Conservation (phyloP, 2,329 filamentous ascomycete genomes). For the Aspergillus brunneoviolaceus region DNA sequence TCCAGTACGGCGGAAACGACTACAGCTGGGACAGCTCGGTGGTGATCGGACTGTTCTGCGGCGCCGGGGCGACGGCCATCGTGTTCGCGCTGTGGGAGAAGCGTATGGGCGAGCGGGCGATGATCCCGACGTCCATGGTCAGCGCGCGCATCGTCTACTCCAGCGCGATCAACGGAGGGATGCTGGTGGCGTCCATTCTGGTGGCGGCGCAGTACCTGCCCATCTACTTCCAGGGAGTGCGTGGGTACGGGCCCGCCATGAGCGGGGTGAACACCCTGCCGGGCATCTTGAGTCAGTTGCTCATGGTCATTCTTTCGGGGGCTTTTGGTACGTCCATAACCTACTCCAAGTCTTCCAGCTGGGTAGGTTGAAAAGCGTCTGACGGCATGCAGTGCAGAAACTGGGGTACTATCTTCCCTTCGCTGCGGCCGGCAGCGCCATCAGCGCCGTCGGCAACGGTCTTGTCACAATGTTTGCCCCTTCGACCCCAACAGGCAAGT, state of each 20-base stretch:
- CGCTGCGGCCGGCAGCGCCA: constrained; percentile 35
- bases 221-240: background rate
- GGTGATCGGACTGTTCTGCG: background rate
- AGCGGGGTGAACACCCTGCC: background rate
- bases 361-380: too few species aligned
- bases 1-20: background rate
- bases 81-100: constrained; percentile 29
- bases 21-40: background rate
- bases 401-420: constrained; percentile 44
- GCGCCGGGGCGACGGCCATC: background rate
- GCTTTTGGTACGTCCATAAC: too few species aligned
- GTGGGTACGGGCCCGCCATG: background rate
- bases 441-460: constrained; percentile 42
- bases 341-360: too few species aligned
- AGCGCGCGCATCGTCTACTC: constrained; percentile 25
- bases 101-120: constrained; percentile 41
- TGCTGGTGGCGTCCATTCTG: background rate
- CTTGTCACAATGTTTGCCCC: constrained; percentile 41
- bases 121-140: constrained; percentile 40
- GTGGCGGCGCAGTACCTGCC: background rate
- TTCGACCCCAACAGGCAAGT: constrained; percentile 33
- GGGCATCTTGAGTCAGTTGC: background rate
- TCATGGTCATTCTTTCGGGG: too few species aligned
- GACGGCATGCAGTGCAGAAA: too few species aligned
- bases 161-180: constrained; percentile 24